Percentiles rank a stretch among this genome's conserved stretches.
Evolutionary conservation across 257 asterid genomes (phyloP).

Genomic region (Schizonepeta tenuifolia): DNA sequence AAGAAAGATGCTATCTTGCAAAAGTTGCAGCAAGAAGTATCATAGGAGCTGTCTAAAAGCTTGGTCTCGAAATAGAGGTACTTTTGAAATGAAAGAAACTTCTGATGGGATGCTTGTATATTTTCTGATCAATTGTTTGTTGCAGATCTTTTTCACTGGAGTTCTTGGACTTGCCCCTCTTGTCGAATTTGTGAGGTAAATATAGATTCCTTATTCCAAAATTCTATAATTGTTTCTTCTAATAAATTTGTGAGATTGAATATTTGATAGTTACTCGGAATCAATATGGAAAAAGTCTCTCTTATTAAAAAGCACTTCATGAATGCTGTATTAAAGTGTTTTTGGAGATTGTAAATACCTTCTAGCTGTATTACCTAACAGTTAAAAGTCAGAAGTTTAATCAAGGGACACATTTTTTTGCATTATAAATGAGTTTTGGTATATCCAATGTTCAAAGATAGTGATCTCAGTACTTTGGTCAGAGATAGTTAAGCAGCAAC

Average conservation of each 20-base stretch:
- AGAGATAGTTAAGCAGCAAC: slow-evolving; percentile 24
- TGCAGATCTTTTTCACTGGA: slow-evolving; percentile 96
- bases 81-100: slow-evolving; percentile 24
- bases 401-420: not conserved
- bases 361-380: slow-evolving; percentile 17
- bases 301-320: slow-evolving; percentile 14
- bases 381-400: not conserved
- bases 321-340: slow-evolving; percentile 3
- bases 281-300: too few species aligned
- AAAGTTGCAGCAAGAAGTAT: slow-evolving; percentile 81
- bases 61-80: slow-evolving; percentile 92
- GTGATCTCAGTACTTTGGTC: not conserved
- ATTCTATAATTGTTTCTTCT: not conserved
- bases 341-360: not conserved
- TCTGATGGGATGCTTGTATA: slow-evolving; percentile 27
- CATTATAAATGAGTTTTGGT: not conserved
- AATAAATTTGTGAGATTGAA: slow-evolving; percentile 17
- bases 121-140: slow-evolving; percentile 32
- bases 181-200: slow-evolving; percentile 92
- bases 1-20: slow-evolving; percentile 89
- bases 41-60: slow-evolving; percentile 82
- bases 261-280: not conserved
- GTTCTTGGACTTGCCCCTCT: slow-evolving; percentile 95
- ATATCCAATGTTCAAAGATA: slow-evolving; percentile 9
- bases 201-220: slow-evolving; percentile 20